These are phyloP conservation scores for Arachnopeziza araneosa DNA, from an alignment of 2,329 filamentous ascomycete genomes.

Conservation along the genomic window DNA sequence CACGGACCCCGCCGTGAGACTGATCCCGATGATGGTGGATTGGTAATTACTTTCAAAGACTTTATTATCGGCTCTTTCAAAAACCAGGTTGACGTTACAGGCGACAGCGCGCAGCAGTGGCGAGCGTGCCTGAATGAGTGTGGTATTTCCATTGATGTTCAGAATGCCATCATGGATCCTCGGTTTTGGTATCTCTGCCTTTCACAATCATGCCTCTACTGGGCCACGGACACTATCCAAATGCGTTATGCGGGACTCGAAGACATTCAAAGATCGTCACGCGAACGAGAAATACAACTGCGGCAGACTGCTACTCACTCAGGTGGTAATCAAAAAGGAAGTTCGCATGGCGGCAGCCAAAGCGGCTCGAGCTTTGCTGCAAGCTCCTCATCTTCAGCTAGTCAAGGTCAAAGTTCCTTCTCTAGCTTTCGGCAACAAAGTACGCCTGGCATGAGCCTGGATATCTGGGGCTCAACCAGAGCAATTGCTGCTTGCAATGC, in stretches of 20 bases:
- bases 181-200: slow-evolving; percentile 1
- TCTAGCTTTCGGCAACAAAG: slow-evolving; percentile 4
- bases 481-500: slow-evolving; percentile 2
- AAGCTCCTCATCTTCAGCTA: slow-evolving; percentile 2
- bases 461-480: slow-evolving; percentile 5
- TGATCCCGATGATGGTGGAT: slow-evolving; percentile 5
- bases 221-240: slow-evolving; percentile 1
- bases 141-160: slow-evolving; percentile 5
- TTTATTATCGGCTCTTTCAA: slow-evolving; percentile 5
- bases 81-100: slow-evolving; percentile 2
- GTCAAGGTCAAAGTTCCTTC: slow-evolving; percentile 1
- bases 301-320: background rate
- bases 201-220: slow-evolving; percentile 2
- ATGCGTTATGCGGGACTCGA: slow-evolving; percentile 2
- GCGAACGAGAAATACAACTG: slow-evolving; percentile 2
- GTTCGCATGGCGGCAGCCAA: background rate
- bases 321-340: slow-evolving; percentile 2
- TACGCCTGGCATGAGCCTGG: slow-evolving; percentile 2
- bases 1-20: slow-evolving; percentile 5
- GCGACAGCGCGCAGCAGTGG: slow-evolving; percentile 3
- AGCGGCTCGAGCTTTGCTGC: slow-evolving; percentile 3
- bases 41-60: slow-evolving; percentile 5
- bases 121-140: slow-evolving; percentile 3
- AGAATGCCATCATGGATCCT: slow-evolving; percentile 6
- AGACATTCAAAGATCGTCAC: slow-evolving; percentile 3